Base-by-base conservation (phyloP, 2,329 filamentous ascomycete species). In the Mycosphaerella sp. region DNA sequence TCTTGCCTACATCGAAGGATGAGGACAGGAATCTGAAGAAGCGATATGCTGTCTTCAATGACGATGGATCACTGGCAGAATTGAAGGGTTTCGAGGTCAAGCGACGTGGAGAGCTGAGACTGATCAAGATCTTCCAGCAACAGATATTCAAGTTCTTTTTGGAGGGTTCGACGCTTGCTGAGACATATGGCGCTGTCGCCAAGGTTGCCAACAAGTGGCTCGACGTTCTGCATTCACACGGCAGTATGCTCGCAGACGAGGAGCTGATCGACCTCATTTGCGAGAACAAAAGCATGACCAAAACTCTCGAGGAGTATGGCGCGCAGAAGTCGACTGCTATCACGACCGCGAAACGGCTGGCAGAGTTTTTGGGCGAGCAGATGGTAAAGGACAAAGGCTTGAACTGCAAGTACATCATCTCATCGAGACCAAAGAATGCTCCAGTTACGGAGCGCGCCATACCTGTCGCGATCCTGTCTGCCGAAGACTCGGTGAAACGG, bases 21-120 rank as follows among this genome's bases (percentile, higher is more conserved):
- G 93, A 97, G 71, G 92, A 97, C 75, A 98, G 97, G 77, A 98
- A 98, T 72, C 78, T 98, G 80, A 98, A 98, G 77, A 98, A 98
- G 74, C 84, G 93, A 67, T 98, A 98, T 69, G 93, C 95, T 40
- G 93, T 98, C 3, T 98, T 98, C 80, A 98, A 98, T 66, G 88
- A 97, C 58, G 93, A 98, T 65, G 93, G 95, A 39, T 95, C 86
- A 70, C 78, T 98, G 49, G 93, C 93, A 11, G 93, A 98, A 69
- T 72, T 98, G 67, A 98, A 98, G 68, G 93, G 93, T 5, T 98
- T 98, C 67, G 93, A 98, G 67, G 85, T 98, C 61, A 98, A 98
- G 77, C 85, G 93, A 69, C 82, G 93, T 81, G 93, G 93, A 77
- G 93, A 98, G 74, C 76, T 98, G 63, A 98, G 98, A 75, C 84